phyloP scores from a whole-genome alignment of 2,329 filamentous ascomycete genomes.

The Fonsecaea pugnacius region DNA sequence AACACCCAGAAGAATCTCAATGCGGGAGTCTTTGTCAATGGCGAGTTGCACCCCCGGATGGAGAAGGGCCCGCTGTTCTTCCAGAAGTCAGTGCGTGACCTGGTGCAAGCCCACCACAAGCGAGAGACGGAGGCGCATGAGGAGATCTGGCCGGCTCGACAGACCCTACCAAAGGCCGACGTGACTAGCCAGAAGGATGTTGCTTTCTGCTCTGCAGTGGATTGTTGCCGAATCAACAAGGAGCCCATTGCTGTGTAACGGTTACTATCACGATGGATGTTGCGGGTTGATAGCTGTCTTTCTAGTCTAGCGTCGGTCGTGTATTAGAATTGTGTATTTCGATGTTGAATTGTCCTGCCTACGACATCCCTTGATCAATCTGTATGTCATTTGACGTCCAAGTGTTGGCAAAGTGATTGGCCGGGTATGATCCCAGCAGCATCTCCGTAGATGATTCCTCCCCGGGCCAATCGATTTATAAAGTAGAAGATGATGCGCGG shows the following conservation, averaged over 20 bases:
- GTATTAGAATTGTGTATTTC: background rate
- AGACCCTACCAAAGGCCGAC: conserved; percentile 26
- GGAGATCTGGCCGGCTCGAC: conserved; percentile 58
- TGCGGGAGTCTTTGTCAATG: conserved; percentile 65
- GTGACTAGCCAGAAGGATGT: conserved; percentile 30
- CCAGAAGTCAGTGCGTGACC: conserved; percentile 57
- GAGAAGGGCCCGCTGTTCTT: conserved; percentile 65
- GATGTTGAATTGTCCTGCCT: background rate
- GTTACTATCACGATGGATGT: background rate
- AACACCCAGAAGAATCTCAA: conserved; percentile 65
- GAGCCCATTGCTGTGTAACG: conserved; percentile 1
- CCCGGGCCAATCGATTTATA: background rate
- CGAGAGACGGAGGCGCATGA: conserved; percentile 51
- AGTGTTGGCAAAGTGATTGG: background rate
- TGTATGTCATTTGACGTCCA: background rate
- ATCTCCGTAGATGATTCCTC: background rate
- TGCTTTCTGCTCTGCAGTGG: conserved; percentile 18
- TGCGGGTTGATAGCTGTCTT: background rate
- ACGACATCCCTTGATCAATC: background rate
- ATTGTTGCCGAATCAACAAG: conserved; percentile 2
- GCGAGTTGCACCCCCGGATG: conserved; percentile 64
- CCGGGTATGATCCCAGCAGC: background rate
- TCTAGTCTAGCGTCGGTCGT: background rate
- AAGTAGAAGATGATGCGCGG: background rate
- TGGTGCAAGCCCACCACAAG: conserved; percentile 54